These are phyloP conservation scores for Pulveroboletus ravenelii DNA, from an alignment of 768 basidiomycete genomes.

Conservation along the genomic window DNA sequence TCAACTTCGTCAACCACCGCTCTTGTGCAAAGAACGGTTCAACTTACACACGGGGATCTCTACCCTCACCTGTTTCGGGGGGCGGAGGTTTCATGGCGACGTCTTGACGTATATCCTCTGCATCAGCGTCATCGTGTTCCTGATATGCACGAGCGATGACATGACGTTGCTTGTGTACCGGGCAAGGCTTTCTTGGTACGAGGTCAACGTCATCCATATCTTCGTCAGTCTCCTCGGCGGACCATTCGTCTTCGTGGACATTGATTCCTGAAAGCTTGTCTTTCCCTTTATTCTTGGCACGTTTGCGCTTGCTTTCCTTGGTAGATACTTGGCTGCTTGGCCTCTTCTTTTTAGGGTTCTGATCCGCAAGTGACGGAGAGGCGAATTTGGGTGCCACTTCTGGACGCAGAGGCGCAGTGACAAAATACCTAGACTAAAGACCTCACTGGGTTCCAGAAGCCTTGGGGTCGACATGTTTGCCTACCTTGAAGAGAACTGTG, in stretches of 20 bases:
- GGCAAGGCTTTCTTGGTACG: conserved; percentile 18
- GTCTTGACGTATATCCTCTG: conserved; percentile 8
- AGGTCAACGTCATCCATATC: conserved; percentile 9
- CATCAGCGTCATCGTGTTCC: conserved; percentile 22
- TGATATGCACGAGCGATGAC: conserved; percentile 22
- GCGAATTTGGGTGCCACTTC: conserved; percentile 18
- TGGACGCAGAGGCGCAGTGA: conserved; percentile 25
- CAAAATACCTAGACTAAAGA: conserved; percentile 40
- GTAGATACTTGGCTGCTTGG: conserved; percentile 11
- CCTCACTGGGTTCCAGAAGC: not conserved
- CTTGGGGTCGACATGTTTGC: not conserved
- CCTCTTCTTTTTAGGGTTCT: conserved; percentile 16
- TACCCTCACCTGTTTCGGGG: not conserved
- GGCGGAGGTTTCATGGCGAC: conserved; percentile 13
- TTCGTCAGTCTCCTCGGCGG: conserved; percentile 18
- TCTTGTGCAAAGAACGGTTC: not conserved
- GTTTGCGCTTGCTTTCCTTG: conserved; percentile 25
- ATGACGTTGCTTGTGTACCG: conserved; percentile 32
- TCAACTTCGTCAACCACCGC: not conserved
- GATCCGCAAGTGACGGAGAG: not conserved
- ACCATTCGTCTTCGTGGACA: conserved; percentile 24
- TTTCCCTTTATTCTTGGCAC: conserved; percentile 39
- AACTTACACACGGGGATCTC: conserved; percentile 5
- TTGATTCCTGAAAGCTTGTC: conserved; percentile 24
- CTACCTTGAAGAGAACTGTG: conserved; percentile 78